A percentile compares a stretch with the other conserved stretches of the same genome.
Evolutionary conservation across 116 monocot species (phyloP).

Genomic region (Dioscorea cayenensis): DNA sequence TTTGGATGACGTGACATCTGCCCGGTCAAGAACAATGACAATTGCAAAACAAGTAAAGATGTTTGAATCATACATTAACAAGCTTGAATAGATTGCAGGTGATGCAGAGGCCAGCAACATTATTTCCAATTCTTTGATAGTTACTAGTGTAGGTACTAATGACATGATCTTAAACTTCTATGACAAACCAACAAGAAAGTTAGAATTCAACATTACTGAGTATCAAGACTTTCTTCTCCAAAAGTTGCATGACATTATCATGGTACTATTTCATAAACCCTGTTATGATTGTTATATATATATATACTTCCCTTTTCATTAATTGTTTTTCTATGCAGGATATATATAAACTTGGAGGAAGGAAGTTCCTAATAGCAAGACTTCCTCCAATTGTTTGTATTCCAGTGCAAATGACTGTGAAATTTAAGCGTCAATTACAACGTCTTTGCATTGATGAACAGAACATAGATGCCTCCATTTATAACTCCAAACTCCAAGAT

Average conservation of each 20-base stretch:
- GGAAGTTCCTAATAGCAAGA: slow-evolving; percentile 30
- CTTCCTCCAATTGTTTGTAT: slow-evolving; percentile 44
- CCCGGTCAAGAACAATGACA: slow-evolving; percentile 9
- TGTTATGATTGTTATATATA: background rate
- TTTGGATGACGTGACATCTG: slow-evolving; percentile 34
- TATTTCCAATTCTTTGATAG: slow-evolving; percentile 15
- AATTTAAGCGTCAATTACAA: background rate
- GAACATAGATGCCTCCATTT: slow-evolving; percentile 19
- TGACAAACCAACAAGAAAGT: slow-evolving; percentile 4
- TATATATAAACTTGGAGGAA: slow-evolving; percentile 24
- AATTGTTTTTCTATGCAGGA: slow-evolving; percentile 19
- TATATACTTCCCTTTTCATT: background rate
- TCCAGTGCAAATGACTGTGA: slow-evolving; percentile 25
- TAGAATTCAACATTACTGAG: slow-evolving; percentile 8
- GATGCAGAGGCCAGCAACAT: slow-evolving; percentile 14
- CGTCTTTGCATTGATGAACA: slow-evolving; percentile 20
- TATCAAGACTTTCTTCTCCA: slow-evolving; percentile 35
- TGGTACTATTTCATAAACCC: slow-evolving; percentile 6
- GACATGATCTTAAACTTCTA: slow-evolving; percentile 40
- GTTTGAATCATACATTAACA: slow-evolving; percentile 21
- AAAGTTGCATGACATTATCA: slow-evolving; percentile 13
- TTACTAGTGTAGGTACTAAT: slow-evolving; percentile 38
- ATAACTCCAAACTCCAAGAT: slow-evolving; percentile 30
- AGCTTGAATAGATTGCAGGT: slow-evolving; percentile 19
- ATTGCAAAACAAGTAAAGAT: slow-evolving; percentile 30